phyloP scores from a whole-genome alignment of 1,139 yeast species.

The Yamadazyma dendronema region DNA sequence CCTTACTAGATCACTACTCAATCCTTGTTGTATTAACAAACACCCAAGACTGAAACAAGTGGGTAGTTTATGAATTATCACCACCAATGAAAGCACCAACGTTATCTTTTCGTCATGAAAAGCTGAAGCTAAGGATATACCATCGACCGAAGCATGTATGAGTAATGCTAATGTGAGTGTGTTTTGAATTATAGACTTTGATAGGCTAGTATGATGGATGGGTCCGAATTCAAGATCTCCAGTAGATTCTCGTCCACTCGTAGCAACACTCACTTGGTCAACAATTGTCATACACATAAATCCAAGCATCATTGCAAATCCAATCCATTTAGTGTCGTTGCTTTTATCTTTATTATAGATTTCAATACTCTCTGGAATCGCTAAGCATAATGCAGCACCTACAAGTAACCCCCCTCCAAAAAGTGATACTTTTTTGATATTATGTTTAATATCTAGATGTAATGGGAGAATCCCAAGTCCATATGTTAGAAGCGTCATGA shows the following conservation, averaged over 20 bases:
- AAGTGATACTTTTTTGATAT: constrained; percentile 31
- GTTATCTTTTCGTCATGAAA: constrained; percentile 44
- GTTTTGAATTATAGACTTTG: constrained; percentile 23
- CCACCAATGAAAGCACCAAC: constrained; percentile 55
- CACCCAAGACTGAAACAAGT: constrained; percentile 70
- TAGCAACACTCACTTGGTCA: constrained; percentile 8
- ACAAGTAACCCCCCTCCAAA: constrained; percentile 63
- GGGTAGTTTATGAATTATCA: constrained; percentile 72
- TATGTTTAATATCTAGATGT: constrained; percentile 13
- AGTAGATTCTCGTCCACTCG: no score
- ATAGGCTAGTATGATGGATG: constrained; percentile 6
- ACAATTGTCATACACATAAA: constrained; percentile 15
- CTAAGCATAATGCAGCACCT: constrained; percentile 62
- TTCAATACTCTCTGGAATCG: constrained; percentile 70
- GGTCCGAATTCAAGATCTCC: constrained; percentile 8
- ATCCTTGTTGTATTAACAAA: constrained; percentile 44
- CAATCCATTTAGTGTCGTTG: constrained; percentile 18
- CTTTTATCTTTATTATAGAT: constrained; percentile 33
- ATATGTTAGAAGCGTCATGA: constrained; percentile 33
- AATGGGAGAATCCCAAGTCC: constrained; percentile 34
- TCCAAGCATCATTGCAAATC: constrained; percentile 12
- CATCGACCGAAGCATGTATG: constrained; percentile 71
- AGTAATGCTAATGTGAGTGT: constrained; percentile 61
- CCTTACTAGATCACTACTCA: constrained; percentile 28
- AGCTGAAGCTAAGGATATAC: constrained; percentile 70